A percentile compares a stretch with the other conserved stretches of the same genome.
These are phyloP conservation scores for Oryza glumipatula DNA, from an alignment of 176 grass and related monocot species.

Conservation along the genomic window DNA sequence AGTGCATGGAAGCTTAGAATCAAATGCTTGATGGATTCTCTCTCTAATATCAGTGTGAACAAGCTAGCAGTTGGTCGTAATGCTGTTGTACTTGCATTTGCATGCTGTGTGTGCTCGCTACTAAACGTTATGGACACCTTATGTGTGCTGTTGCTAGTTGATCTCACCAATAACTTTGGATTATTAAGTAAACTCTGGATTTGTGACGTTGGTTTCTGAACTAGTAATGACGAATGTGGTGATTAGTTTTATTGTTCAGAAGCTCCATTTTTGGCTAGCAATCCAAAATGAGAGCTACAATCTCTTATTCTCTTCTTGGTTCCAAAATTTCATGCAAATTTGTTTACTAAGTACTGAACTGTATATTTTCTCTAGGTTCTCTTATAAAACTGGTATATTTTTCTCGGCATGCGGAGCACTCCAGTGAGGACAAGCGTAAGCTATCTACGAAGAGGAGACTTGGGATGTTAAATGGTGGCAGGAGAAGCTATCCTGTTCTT, in stretches of 20 bases:
- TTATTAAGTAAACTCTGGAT: neutral
- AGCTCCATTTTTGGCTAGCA: neutral
- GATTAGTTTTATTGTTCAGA: neutral
- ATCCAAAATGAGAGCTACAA: neutral
- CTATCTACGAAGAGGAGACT: constrained; percentile 80
- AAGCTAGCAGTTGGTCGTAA: neutral
- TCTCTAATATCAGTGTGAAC: neutral
- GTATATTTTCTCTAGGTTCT: constrained; percentile 59
- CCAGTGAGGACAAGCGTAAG: constrained; percentile 72
- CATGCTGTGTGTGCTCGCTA: neutral
- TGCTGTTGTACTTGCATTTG: neutral
- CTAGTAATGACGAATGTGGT: neutral
- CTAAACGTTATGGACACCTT: neutral
- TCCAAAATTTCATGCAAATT: neutral
- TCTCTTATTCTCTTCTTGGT: neutral
- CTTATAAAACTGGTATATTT: constrained; percentile 98
- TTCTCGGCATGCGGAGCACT: constrained; percentile 82
- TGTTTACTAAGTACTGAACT: constrained; percentile 2
- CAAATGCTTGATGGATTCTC: neutral
- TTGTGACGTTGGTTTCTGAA: constrained; percentile 10
- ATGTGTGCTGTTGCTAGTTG: neutral
- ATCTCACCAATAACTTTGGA: neutral
- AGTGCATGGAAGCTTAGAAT: neutral
- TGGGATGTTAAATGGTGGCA: constrained; percentile 66
- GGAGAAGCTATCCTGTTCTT: constrained; percentile 92